These are phyloP conservation scores for Sedum album DNA, from an alignment of 164 flowering plant genomes.

Conservation along the genomic window DNA sequence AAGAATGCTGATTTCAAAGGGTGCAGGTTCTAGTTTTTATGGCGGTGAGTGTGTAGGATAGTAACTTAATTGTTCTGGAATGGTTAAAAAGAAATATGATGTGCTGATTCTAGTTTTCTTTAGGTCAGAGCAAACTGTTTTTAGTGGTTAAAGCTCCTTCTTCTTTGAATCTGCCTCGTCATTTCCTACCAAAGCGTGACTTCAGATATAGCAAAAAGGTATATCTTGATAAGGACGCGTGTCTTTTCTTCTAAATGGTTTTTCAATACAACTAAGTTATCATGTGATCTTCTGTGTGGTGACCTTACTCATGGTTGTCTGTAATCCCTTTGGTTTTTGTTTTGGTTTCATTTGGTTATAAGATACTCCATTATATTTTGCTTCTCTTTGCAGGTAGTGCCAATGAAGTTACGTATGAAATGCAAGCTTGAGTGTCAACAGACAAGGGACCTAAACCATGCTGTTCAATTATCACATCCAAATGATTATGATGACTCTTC, in stretches of 20 bases:
- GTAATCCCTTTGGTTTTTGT: background rate
- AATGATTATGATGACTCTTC: constrained; percentile 14
- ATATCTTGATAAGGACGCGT: background rate
- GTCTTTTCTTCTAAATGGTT: background rate
- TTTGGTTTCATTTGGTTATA: background rate
- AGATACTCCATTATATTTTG: background rate
- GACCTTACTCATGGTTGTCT: background rate
- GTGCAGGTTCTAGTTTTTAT: constrained; percentile 71
- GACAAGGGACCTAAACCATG: constrained; percentile 19
- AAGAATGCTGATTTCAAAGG: constrained; percentile 63
- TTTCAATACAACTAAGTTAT: background rate
- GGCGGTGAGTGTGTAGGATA: constrained; percentile 35
- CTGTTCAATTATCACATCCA: constrained; percentile 20
- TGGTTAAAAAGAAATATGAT: background rate
- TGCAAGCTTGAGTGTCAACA: constrained; percentile 27
- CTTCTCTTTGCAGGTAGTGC: constrained; percentile 45
- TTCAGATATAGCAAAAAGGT: constrained; percentile 79
- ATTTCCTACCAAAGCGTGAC: constrained; percentile 97
- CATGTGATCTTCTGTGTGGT: background rate
- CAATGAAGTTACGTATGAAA: constrained; percentile 49
- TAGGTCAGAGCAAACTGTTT: constrained; percentile 85
- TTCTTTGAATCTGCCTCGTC: constrained; percentile 55
- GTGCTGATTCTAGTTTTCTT: constrained; percentile 5
- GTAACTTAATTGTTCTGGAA: background rate
- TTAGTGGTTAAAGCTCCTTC: constrained; percentile 78